phyloP scores from a whole-genome alignment of 1,284 basidiomycete species.

The Melanopsichium pennsylvanicum region DNA sequence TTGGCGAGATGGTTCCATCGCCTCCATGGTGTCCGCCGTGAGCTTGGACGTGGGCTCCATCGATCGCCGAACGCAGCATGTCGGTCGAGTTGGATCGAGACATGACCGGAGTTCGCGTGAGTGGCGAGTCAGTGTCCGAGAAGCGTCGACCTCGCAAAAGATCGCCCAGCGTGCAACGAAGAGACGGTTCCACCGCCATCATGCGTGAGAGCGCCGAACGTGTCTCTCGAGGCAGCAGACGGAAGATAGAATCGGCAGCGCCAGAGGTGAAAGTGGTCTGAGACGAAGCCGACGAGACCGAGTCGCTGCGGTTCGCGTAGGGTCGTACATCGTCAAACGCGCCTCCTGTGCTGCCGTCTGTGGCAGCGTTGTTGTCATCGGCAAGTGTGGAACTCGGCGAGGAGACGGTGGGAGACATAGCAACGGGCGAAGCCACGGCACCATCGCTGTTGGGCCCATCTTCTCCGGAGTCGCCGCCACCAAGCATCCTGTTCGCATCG shows the following conservation, averaged over 20 bases:
- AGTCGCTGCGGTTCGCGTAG: conserved; percentile 49
- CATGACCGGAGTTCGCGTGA: conserved; percentile 58
- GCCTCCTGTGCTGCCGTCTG: conserved; percentile 15
- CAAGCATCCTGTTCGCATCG: conserved; percentile 18
- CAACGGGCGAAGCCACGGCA: conserved; percentile 12
- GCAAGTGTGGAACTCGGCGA: conserved; percentile 42
- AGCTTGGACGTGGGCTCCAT: conserved; percentile 24
- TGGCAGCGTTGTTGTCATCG: conserved; percentile 14
- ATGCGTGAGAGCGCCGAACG: conserved; percentile 83
- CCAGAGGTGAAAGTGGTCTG: conserved; percentile 78
- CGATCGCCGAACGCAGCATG: conserved; percentile 41
- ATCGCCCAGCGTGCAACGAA: conserved; percentile 92
- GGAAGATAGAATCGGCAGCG: conserved; percentile 95
- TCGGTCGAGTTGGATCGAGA: conserved; percentile 50
- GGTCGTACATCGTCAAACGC: conserved; percentile 41
- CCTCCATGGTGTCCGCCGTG: conserved; percentile 4
- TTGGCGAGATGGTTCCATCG: conserved; percentile 27
- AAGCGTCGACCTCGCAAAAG: conserved; percentile 77
- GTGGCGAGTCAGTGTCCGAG: conserved; percentile 56
- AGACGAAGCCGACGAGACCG: conserved; percentile 71
- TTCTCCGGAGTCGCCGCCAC: conserved; percentile 16
- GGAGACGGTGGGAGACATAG: conserved; percentile 34
- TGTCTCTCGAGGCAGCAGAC: conserved; percentile 89
- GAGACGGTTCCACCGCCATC: conserved; percentile 87
- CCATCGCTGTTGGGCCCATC: conserved; percentile 3